Evolutionary conservation across 495 filamentous ascomycete genomes (phyloP), one percentile per base, ranked within the genome.

Genomic region (Penicillium taxi): DNA sequence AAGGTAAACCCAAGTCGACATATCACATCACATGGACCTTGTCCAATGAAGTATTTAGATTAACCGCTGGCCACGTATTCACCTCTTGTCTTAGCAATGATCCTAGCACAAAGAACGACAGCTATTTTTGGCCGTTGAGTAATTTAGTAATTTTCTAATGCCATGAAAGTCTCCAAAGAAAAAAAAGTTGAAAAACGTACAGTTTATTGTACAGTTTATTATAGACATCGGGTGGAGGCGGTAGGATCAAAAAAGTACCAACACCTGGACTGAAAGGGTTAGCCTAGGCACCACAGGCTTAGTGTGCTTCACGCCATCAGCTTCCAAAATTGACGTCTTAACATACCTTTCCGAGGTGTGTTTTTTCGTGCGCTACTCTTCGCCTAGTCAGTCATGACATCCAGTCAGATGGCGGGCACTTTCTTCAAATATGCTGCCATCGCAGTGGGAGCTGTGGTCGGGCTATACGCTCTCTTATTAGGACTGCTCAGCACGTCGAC

Each of bases 401-500:
- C 32, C 14, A 23, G 25, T 1, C 23, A 41, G 5, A 18, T 35
- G 16, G 39, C 25, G 4, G 26, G 24, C 9, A 28, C 32, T 24
- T 13, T 64, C 14, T 44, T 61, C 21, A 59, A 63, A 39, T 59
- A 66, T 57, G 50, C 35, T 16, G 57, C 46, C 9, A 47, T 63
- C 16, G 41, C 52, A 21, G 38, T 47, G 23, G 52, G 44, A 1
- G 30, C 53, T 12, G 15, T 34, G 6, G 43, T 62, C 26, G 61
- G 50, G 1, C 25, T 65, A 16, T 69, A 68, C 30, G 57, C 55
- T 6, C 31, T 37, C 12, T 48, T 72, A 8, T 48, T 72, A 0
- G 66, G 53, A 25, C 49, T 73, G 7, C 63, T 75, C 31, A 70
- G 66, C 0, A 66, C 55, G 2, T 27, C 63, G 1, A 52, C 39